Percentiles rank a stretch among this genome's conserved stretches.
Evolutionary conservation across 2,329 filamentous ascomycete species (phyloP).

Genomic region (Lachnellula hyalina): DNA sequence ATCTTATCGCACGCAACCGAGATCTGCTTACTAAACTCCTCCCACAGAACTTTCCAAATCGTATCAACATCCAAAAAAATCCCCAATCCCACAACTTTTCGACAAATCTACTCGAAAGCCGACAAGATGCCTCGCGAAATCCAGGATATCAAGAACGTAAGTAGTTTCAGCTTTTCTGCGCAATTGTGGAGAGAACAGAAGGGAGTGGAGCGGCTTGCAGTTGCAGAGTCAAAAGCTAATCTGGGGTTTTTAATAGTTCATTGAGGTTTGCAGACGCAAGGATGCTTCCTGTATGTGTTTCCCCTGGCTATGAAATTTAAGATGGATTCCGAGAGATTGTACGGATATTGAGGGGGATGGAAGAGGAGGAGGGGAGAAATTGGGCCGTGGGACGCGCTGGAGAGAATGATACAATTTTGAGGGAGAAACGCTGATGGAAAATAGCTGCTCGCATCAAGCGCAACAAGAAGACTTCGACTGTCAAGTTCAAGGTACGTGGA

Average conservation of each 20-base stretch:
- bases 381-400: neutral
- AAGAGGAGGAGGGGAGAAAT: neutral
- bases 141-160: slow-evolving; percentile 88
- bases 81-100: slow-evolving; percentile 15
- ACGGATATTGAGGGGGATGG: neutral
- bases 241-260: slow-evolving; percentile 62
- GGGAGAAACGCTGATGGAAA: slow-evolving; percentile 18
- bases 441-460: slow-evolving; percentile 91
- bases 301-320: neutral
- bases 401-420: too few relatives aligned
- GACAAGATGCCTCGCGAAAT: slow-evolving; percentile 95
- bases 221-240: slow-evolving; percentile 5
- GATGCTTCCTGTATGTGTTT: slow-evolving; percentile 91
- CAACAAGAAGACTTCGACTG: slow-evolving; percentile 82
- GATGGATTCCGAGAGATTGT: neutral
- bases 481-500: slow-evolving; percentile 84
- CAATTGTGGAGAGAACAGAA: neutral
- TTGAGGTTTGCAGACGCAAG: slow-evolving; percentile 99
- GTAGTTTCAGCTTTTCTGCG: slow-evolving; percentile 18
- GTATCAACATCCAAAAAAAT: slow-evolving; percentile 7
- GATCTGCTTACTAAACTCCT: slow-evolving; percentile 3
- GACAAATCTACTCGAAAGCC: slow-evolving; percentile 36
- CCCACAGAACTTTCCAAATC: slow-evolving; percentile 3
- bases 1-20: slow-evolving; percentile 5
- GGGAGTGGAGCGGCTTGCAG: neutral